A percentile compares a stretch with the other conserved stretches of the same genome.
Conservation (phyloP, 495 filamentous ascomycete species). For the Xylaria flabelliformis region DNA sequence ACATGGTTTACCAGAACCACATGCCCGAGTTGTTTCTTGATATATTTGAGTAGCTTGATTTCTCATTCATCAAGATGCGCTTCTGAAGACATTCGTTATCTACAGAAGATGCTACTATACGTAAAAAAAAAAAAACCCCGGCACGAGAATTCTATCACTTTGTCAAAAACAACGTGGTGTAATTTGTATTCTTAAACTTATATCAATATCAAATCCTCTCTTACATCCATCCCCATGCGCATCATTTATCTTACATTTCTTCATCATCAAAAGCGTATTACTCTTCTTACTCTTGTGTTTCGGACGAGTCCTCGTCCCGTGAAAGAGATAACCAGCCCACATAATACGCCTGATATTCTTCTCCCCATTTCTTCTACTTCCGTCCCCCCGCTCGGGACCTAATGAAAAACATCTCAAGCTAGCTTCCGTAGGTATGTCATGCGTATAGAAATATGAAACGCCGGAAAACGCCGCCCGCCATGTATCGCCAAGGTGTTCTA, state of each 20-base stretch:
- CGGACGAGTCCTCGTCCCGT: neutral
- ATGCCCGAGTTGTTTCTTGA: neutral
- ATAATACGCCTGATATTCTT: neutral
- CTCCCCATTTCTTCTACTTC: neutral
- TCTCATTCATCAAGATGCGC: neutral
- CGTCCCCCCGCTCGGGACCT: neutral
- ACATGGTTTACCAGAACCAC: too few species aligned
- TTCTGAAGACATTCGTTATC: neutral
- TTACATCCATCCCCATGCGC: neutral
- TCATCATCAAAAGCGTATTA: neutral
- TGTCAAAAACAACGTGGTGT: neutral
- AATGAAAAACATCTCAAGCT: neutral
- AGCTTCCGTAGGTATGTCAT: neutral
- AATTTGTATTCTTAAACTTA: neutral
- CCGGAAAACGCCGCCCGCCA: conserved; percentile 11
- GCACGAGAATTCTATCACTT: neutral
- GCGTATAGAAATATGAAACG: neutral
- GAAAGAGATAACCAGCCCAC: neutral
- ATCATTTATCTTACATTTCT: conserved; percentile 6
- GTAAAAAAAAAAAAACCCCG: neutral
- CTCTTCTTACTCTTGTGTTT: neutral
- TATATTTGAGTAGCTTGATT: neutral
- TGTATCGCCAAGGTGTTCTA: conserved; percentile 1
- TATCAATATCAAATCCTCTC: neutral
- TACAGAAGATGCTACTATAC: neutral